A percentile compares a stretch with the other conserved stretches of the same genome.
phyloP scores from a whole-genome alignment of 768 basidiomycete genomes.

The Russula ochroleuca region DNA sequence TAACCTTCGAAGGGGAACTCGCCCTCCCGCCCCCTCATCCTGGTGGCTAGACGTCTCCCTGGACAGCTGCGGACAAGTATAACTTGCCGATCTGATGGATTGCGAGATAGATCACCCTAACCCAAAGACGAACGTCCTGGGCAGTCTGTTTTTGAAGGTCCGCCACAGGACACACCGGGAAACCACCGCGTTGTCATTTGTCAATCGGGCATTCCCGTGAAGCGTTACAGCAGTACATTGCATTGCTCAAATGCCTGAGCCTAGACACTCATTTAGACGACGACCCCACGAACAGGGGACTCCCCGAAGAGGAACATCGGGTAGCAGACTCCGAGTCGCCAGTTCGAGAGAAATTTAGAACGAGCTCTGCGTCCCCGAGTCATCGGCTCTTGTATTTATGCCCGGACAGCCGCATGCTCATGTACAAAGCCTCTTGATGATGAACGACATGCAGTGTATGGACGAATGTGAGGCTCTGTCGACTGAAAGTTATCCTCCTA shows the following conservation, averaged over 20 bases:
- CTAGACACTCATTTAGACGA: neutral
- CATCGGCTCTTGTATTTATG: neutral
- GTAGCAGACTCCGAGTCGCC: neutral
- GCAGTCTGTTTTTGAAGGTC: neutral
- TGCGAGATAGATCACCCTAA: neutral
- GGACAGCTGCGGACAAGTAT: neutral
- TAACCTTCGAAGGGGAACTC: neutral
- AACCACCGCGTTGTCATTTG: neutral
- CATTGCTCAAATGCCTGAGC: neutral
- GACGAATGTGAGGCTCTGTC: neutral
- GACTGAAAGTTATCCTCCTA: neutral
- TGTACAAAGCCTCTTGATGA: neutral
- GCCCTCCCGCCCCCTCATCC: neutral
- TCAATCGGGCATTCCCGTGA: neutral
- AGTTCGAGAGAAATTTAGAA: neutral
- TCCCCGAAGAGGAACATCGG: neutral
- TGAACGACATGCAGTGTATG: neutral
- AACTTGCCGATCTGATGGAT: constrained; percentile 2
- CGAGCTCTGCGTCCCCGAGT: neutral
- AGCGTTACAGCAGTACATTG: neutral
- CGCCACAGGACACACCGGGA: neutral
- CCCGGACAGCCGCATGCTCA: neutral
- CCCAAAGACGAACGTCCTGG: neutral
- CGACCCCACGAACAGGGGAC: neutral
- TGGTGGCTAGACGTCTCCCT: neutral